A percentile compares a stretch with the other conserved stretches of the same genome.
Evolutionary conservation across 257 asterid genomes (phyloP).

Genomic region (Leonotis leonurus): DNA sequence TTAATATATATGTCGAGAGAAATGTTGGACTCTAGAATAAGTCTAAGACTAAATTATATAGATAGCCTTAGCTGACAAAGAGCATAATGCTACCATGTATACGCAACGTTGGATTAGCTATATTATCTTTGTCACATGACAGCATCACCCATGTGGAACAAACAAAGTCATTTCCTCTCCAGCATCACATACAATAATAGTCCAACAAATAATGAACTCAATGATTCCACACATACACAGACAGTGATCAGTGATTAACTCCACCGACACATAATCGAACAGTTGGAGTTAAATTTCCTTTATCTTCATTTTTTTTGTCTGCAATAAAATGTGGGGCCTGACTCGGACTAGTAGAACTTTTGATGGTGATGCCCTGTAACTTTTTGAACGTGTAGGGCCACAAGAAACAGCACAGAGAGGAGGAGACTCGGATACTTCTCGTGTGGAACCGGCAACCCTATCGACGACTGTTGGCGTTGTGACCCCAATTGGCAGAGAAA

Average conservation of each 20-base stretch:
- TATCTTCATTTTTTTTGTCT: not conserved
- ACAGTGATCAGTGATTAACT: conserved; percentile 6
- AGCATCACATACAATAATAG: not conserved
- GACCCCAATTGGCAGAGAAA: conserved; percentile 60
- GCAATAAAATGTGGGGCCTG: not conserved
- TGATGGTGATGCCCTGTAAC: not conserved
- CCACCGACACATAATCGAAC: conserved; percentile 15
- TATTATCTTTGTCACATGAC: conserved; percentile 25
- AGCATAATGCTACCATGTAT: not conserved
- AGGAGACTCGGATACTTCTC: conserved; percentile 76
- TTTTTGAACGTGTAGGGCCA: conserved; percentile 38
- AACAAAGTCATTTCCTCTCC: conserved; percentile 10
- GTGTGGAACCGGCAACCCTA: conserved; percentile 85
- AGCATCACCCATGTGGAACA: conserved; percentile 29
- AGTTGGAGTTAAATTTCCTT: not conserved
- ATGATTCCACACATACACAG: not conserved
- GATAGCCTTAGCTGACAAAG: not conserved
- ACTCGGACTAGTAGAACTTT: not conserved
- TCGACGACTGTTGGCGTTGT: conserved; percentile 92
- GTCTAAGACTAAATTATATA: not conserved
- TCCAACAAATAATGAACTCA: not conserved
- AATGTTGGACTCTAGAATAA: too few species aligned
- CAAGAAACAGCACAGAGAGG: conserved; percentile 65
- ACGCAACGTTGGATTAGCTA: too few species aligned
- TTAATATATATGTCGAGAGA: too few species aligned